Conservation (phyloP, 495 filamentous ascomycete genomes). For the Niebla homalea region DNA sequence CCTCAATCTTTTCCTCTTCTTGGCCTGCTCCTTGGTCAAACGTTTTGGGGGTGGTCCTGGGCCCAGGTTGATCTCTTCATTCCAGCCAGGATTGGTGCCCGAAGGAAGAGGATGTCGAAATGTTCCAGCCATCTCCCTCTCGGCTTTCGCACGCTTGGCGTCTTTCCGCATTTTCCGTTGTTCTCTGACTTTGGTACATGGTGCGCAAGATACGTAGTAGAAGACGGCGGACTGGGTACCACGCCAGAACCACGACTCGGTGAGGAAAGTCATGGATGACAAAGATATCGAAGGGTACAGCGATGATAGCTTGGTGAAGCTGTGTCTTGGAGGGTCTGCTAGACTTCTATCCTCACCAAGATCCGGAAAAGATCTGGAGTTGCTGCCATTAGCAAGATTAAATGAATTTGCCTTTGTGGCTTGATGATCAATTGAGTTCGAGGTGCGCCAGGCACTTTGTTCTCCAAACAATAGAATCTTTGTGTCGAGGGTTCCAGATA, state of each 20-base stretch:
- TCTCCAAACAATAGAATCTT: too few species aligned
- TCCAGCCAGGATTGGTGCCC: slow-evolving; percentile 75
- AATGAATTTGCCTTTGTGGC: too few species aligned
- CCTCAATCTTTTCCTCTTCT: slow-evolving; percentile 16
- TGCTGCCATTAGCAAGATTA: too few species aligned
- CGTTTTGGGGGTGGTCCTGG: slow-evolving; percentile 56
- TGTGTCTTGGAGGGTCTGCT: neutral
- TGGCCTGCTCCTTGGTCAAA: slow-evolving; percentile 30
- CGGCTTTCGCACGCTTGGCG: slow-evolving; percentile 44
- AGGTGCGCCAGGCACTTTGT: neutral
- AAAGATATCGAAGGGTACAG: neutral
- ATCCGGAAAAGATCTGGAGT: too few species aligned
- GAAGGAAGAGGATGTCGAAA: slow-evolving; percentile 73
- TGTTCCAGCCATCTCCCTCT: slow-evolving; percentile 42
- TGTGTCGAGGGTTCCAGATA: too few species aligned
- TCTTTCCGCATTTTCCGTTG: slow-evolving; percentile 53
- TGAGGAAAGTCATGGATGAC: slow-evolving; percentile 8
- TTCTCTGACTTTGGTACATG: slow-evolving; percentile 52
- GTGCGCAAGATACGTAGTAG: slow-evolving; percentile 72
- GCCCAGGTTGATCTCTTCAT: slow-evolving; percentile 67
- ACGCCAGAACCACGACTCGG: slow-evolving; percentile 35
- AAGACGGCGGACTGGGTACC: slow-evolving; percentile 70
- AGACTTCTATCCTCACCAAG: too few species aligned
- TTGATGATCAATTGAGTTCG: neutral
- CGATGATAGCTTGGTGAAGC: neutral